Percentiles rank a stretch among this genome's conserved stretches.
phyloP scores from a whole-genome alignment of 345 rosid species.

The Populus davidiana region DNA sequence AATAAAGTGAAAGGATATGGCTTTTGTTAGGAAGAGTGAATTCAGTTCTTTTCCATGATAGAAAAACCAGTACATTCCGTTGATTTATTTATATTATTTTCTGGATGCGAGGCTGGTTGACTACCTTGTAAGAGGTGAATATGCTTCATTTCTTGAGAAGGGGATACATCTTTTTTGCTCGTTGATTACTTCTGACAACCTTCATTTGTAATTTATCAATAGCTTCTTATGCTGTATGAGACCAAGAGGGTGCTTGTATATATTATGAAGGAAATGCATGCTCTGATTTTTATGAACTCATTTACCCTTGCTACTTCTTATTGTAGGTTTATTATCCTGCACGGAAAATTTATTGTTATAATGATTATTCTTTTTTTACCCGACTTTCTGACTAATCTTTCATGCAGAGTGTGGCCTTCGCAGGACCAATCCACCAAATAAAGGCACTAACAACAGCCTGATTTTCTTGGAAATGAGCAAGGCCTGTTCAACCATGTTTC shows the following conservation, averaged over 20 bases:
- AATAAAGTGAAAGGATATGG: neutral
- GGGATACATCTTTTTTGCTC: neutral
- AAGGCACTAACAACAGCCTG: conserved; percentile 17
- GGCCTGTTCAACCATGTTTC: conserved; percentile 33
- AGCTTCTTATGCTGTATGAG: neutral
- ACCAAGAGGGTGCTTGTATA: neutral
- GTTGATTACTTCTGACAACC: neutral
- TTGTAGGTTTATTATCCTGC: neutral
- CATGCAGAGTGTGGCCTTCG: conserved; percentile 27
- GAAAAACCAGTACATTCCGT: neutral
- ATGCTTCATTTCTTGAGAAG: conserved; percentile 2
- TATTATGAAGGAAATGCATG: neutral
- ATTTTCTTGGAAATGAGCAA: conserved; percentile 42
- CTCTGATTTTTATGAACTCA: neutral
- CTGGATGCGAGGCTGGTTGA: conserved; percentile 3
- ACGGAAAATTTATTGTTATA: no score
- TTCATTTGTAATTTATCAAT: neutral
- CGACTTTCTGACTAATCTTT: conserved; percentile 3
- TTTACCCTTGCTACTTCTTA: neutral
- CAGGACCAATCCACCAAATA: conserved; percentile 27
- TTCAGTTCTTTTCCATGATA: neutral
- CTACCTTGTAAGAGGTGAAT: conserved; percentile 10
- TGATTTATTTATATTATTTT: neutral
- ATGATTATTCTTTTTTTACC: neutral
- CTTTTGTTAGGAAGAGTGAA: neutral